Base-by-base conservation (phyloP, 805 yeast genomes). In the Candida dajiaensis region DNA sequence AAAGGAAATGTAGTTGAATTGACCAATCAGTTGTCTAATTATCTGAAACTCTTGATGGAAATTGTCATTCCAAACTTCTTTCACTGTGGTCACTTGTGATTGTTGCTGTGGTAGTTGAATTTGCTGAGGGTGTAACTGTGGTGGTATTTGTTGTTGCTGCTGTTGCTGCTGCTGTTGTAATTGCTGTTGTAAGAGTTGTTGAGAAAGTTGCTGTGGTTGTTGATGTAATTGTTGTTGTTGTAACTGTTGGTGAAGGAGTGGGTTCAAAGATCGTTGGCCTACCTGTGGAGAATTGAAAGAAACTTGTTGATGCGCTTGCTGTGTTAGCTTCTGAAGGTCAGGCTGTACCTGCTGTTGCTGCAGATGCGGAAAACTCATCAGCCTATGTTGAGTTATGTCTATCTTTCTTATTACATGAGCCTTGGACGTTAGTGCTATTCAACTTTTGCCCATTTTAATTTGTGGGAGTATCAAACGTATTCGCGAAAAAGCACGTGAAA, bases 41-140 rank as follows among this genome's bases (percentile, higher is more conserved):
- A 75, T 66, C 48, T 73, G 76, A 64, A 85, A 80, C 58, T 85
- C 94, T 46, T 74, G 72, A 54, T 82, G 83, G 51, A 86, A 67
- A 59, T 85, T 85, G 45, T 76, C 78, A 33, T 69, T 72, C 89
- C 92, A 85, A 25, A 86, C 94, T 52, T 86, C 90, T 56, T 80
- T 76, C 26, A 82, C 72, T 47, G 80, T 72, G 13, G 83, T 77
- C 26, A 42, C 19, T 40, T 49, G 50, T 7, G 45, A 42, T 23
- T 47, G 52, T 21, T 50, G 57, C 41, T 53, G 61, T 22, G 51
- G 58, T 36, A 51, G 59, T 35, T 50, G 60, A 5, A 46, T 51
- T 40, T 49, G 57, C 29, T 45, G 53, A 22, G 53, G 61, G 15
- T 50, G 40, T 25, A 26, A 39, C 28, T 39, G 49, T 35, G 37